Evolutionary conservation across 2,329 filamentous ascomycete species (phyloP).

Genomic region (Pezicula carpinea): DNA sequence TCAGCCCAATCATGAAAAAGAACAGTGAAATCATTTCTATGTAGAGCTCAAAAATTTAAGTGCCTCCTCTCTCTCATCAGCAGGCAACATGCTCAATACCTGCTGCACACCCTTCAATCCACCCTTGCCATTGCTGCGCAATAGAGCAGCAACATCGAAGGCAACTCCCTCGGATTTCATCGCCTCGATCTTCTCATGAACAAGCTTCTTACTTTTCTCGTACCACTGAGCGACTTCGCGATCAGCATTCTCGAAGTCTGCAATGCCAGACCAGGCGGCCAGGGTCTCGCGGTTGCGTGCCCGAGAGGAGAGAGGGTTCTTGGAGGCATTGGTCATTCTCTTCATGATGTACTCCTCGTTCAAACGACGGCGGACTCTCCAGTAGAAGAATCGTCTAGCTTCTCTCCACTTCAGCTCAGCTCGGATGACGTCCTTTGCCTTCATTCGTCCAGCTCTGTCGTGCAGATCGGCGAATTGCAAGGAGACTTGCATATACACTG

Average conservation of each 20-base stretch:
- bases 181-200: constrained; percentile 78
- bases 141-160: constrained; percentile 63
- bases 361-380: constrained; percentile 92
- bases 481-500: constrained; percentile 93
- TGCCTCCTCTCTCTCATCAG: constrained; percentile 71
- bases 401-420: constrained; percentile 80
- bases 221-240: constrained; percentile 89
- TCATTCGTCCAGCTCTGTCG: constrained; percentile 95
- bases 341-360: constrained; percentile 97
- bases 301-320: constrained; percentile 48
- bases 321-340: constrained; percentile 59
- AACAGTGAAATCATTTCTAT: constrained; percentile 4
- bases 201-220: constrained; percentile 82
- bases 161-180: constrained; percentile 74
- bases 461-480: constrained; percentile 96
- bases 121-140: constrained; percentile 62
- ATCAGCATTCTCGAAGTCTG: constrained; percentile 75
- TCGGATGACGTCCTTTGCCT: constrained; percentile 93
- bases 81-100: constrained; percentile 79
- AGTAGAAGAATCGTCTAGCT: constrained; percentile 97
- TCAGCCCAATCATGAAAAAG: background rate
- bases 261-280: constrained; percentile 75
- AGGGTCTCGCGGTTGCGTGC: constrained; percentile 68
- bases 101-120: constrained; percentile 83
- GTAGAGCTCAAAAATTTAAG: constrained; percentile 25